phyloP scores from a whole-genome alignment of 2,329 filamentous ascomycete species.

The Colletotrichum cuscutae region DNA sequence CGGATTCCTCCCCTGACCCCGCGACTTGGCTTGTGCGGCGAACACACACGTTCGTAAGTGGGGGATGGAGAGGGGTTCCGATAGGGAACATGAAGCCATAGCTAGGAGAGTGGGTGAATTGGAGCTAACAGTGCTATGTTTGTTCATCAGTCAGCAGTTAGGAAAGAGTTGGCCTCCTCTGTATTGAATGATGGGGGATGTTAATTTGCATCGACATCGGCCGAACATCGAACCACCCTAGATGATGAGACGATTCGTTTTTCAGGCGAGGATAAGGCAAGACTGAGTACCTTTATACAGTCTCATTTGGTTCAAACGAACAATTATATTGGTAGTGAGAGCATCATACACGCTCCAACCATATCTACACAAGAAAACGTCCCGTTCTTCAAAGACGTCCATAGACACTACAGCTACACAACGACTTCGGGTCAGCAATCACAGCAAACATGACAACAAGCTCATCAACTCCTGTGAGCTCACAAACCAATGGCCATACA shows the following conservation, averaged over 20 bases:
- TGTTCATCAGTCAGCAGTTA: not conserved
- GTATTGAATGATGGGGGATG: not conserved
- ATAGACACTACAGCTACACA: not conserved
- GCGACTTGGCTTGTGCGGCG: not conserved
- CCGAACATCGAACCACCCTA: constrained; percentile 13
- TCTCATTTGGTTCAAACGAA: not conserved
- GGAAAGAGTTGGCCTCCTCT: not conserved
- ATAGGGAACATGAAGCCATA: not conserved
- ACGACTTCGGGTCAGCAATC: not conserved
- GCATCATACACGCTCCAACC: no score
- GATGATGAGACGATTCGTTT: not conserved
- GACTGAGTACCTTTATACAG: not conserved
- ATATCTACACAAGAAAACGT: not conserved
- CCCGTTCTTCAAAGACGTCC: not conserved
- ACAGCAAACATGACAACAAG: constrained; percentile 11
- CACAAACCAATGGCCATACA: not conserved
- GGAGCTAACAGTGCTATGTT: not conserved
- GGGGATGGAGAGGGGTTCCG: not conserved
- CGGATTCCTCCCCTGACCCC: not conserved
- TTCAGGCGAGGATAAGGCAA: not conserved
- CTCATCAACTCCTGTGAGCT: not conserved
- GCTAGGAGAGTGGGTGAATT: not conserved
- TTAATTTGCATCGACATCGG: not conserved
- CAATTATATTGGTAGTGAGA: no score
- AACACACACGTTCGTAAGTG: constrained; percentile 7